phyloP scores from a whole-genome alignment of 1,284 basidiomycete genomes.

The Gastroboletus turbinatus region DNA sequence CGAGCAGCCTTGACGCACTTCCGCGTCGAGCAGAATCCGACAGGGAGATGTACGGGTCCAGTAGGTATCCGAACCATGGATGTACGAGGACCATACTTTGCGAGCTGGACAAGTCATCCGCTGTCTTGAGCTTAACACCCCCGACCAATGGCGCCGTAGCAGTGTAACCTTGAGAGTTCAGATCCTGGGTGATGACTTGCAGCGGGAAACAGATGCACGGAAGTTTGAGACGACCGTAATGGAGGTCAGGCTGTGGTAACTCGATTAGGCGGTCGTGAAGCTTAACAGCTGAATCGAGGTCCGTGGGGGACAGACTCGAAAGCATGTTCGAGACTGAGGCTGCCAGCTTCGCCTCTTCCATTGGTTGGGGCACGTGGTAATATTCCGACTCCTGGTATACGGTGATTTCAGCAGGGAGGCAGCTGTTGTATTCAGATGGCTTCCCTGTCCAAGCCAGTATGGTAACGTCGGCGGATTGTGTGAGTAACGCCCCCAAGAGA shows the following conservation, averaged over 20 bases:
- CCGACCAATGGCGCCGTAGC: too few relatives aligned
- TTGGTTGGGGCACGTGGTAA: neutral
- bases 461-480: constrained; percentile 3
- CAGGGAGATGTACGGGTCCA: too few relatives aligned
- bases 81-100: too few relatives aligned
- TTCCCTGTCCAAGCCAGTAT: constrained; percentile 10
- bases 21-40: too few relatives aligned
- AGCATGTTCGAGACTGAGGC: neutral
- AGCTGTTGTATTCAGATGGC: constrained; percentile 5
- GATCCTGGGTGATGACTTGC: too few relatives aligned
- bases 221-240: constrained; percentile 4
- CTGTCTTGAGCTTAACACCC: too few relatives aligned
- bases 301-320: neutral
- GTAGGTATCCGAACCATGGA: too few relatives aligned
- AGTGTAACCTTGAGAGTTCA: too few relatives aligned
- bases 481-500: constrained; percentile 4
- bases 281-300: neutral
- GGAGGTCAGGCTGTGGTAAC: neutral
- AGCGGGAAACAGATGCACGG: neutral
- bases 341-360: neutral
- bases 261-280: neutral
- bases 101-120: too few relatives aligned
- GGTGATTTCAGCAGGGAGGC: constrained; percentile 10
- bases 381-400: constrained; percentile 3
- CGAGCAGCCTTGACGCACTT: too few relatives aligned